These are phyloP conservation scores for Lasiodiplodia sp. DNA, from an alignment of 2,329 filamentous ascomycete genomes.

Conservation along the genomic window DNA sequence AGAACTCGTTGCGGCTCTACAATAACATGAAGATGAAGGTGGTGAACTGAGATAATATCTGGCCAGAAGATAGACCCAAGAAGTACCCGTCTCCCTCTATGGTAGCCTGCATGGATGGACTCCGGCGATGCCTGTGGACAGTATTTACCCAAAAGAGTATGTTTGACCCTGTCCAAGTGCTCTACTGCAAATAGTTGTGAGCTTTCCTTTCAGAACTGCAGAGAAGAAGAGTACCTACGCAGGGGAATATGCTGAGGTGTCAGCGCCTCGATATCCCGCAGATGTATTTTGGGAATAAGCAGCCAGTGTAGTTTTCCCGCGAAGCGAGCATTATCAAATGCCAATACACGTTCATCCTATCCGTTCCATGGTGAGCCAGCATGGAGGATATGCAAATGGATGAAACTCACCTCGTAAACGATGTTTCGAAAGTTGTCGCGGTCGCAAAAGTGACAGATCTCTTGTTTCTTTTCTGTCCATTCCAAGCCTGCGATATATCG, in stretches of 20 bases:
- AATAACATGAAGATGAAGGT: neutral
- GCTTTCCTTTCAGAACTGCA: neutral
- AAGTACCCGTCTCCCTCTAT: neutral
- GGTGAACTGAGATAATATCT: neutral
- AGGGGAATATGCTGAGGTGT: neutral
- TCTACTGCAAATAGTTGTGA: neutral
- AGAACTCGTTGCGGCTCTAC: neutral
- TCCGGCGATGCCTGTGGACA: neutral
- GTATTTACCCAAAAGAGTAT: neutral
- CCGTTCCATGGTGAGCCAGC: neutral
- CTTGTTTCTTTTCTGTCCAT: neutral
- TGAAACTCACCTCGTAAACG: neutral
- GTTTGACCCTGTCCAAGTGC: neutral
- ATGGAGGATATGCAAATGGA: fast-evolving
- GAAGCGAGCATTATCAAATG: neutral
- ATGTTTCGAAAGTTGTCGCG: neutral
- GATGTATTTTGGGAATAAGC: neutral
- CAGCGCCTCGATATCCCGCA: slow-evolving; percentile 5
- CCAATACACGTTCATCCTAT: neutral
- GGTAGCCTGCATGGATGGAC: neutral
- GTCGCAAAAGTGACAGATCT: neutral
- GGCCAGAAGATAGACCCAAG: neutral
- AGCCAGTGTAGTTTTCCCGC: neutral
- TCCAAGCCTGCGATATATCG: slow-evolving; percentile 10
- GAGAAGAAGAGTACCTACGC: neutral